Conservation (phyloP, 257 asterid species). For the Mitragyna speciosa region DNA sequence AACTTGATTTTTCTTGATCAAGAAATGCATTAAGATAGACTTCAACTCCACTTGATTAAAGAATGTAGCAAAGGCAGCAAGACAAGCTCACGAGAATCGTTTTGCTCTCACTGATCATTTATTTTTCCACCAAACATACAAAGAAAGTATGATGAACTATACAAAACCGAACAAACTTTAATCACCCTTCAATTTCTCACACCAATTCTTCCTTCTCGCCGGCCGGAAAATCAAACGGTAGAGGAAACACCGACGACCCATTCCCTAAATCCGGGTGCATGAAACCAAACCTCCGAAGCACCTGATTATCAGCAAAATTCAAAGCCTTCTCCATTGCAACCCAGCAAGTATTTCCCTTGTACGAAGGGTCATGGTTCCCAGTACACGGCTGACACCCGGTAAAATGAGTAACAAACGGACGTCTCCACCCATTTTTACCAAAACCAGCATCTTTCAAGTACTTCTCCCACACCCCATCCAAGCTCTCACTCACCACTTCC, state of each 20-base stretch:
- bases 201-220: background rate
- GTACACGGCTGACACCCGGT: slow-evolving; percentile 92
- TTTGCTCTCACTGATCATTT: background rate
- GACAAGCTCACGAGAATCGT: background rate
- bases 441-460: slow-evolving; percentile 30
- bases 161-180: background rate
- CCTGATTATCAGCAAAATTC: slow-evolving; percentile 76
- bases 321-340: slow-evolving; percentile 69
- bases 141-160: background rate
- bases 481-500: slow-evolving; percentile 12
- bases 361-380: slow-evolving; percentile 61
- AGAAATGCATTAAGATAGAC: background rate
- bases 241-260: slow-evolving; percentile 25
- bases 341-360: slow-evolving; percentile 51
- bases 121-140: background rate
- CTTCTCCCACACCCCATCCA: slow-evolving; percentile 27
- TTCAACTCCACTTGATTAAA: background rate
- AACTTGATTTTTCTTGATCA: background rate
- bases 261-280: slow-evolving; percentile 42
- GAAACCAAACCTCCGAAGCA: slow-evolving; percentile 56
- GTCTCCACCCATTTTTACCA: slow-evolving; percentile 36
- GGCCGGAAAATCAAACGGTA: slow-evolving; percentile 31
- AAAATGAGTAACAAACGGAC: slow-evolving; percentile 86
- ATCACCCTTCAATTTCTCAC: background rate
- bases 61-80: background rate